Base-by-base conservation (phyloP, 495 filamentous ascomycete species). In the Penicillium macrosclerotiorum region DNA sequence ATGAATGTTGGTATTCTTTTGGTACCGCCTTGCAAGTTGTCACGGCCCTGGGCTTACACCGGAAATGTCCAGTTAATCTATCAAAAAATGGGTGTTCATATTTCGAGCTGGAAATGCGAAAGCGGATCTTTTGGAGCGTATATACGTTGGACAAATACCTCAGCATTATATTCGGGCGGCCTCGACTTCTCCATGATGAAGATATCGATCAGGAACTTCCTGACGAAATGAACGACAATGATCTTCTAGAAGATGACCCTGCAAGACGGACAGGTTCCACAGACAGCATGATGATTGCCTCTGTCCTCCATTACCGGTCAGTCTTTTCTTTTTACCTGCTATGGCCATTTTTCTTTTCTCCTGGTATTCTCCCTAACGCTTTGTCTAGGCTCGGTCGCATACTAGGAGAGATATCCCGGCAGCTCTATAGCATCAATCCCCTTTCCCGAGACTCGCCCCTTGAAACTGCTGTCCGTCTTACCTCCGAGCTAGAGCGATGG, bases 91-190 rank as follows among this genome's bases (percentile, higher is more conserved):
- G 60, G 16, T 59, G 49, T 17, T 58, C 63, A 4, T 68, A 65
- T 41, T 42, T 72, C 16, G 68, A 74, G 40, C 45, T 67, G 36
- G 68, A 74, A 25, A 47, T 72, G 1, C 67, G 69, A 6, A 81
- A 78, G 44, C 74, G 79, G 4, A 73, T 76, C 4, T 79, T 83
- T 19, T 82, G 78, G 78, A 72, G 74, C 26, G 73, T 69, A 2
- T 80, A 78, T 49, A 72, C 73, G 19, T 49, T 82, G 11, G 79
- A 82, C 55, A 79, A 74, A 51, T 77, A 82, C 47, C 61, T 82
- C n/a, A 76, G 73, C 43, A 63, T 76, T 32, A 70, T 80, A 54
- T 71, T 77, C 38, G 79, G 79, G 1, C 57, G 77, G 11, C 78
- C 80, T 6, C 54, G 68, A n/a, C 45, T 76, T n/a, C 63, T 80